phyloP scores from a whole-genome alignment of 768 basidiomycete genomes.

The Boletus fagicola region DNA sequence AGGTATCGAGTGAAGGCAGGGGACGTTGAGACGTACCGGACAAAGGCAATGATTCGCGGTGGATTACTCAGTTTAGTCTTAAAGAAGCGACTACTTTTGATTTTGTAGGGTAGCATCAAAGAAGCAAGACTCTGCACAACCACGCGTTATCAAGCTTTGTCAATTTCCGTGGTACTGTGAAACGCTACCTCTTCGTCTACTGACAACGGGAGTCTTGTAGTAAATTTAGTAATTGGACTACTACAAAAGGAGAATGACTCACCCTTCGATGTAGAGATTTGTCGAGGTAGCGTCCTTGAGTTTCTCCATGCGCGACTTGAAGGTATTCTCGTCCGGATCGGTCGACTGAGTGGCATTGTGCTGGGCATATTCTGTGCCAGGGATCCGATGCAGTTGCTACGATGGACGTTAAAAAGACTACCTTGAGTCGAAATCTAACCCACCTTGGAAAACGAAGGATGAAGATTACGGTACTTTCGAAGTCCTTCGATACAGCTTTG shows the following conservation, averaged over 20 bases:
- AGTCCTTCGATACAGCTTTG: slow-evolving; percentile 72
- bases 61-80: slow-evolving; percentile 75
- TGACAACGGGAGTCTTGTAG: slow-evolving; percentile 58
- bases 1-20: not conserved
- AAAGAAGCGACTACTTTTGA: slow-evolving; percentile 77
- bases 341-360: slow-evolving; percentile 21
- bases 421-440: slow-evolving; percentile 4
- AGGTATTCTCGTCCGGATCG: slow-evolving; percentile 42
- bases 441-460: slow-evolving; percentile 87
- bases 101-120: slow-evolving; percentile 66
- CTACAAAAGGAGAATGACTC: slow-evolving; percentile 9
- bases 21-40: slow-evolving; percentile 49
- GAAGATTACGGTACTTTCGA: slow-evolving; percentile 70
- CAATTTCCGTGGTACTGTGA: not conserved
- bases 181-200: slow-evolving; percentile 58
- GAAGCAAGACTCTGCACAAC: slow-evolving; percentile 53
- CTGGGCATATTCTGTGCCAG: slow-evolving; percentile 64
- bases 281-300: slow-evolving; percentile 65
- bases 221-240: not conserved
- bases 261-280: slow-evolving; percentile 82
- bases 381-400: slow-evolving; percentile 77
- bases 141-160: not conserved
- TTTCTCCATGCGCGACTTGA: slow-evolving; percentile 80
- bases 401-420: not conserved
- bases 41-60: slow-evolving; percentile 78